Percentiles rank a stretch among this genome's conserved stretches.
These are phyloP conservation scores for Antrodiella citrinella DNA, from an alignment of 768 basidiomycete genomes.

Conservation along the genomic window DNA sequence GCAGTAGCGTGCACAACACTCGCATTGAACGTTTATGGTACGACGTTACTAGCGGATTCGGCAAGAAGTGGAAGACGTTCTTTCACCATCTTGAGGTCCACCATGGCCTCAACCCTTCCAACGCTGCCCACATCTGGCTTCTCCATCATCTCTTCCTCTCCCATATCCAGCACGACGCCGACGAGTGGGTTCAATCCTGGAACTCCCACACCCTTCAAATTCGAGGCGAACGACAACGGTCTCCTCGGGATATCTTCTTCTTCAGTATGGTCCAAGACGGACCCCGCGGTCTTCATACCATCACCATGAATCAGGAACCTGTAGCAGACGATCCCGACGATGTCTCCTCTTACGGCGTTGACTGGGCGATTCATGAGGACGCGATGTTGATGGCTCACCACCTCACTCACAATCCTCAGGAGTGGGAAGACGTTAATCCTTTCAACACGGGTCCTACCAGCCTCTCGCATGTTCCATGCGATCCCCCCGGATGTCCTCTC, in stretches of 20 bases:
- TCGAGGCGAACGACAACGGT: neutral
- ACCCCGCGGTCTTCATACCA: slow-evolving; percentile 16
- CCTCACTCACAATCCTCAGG: slow-evolving; percentile 5
- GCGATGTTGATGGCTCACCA: slow-evolving; percentile 11
- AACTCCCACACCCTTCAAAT: slow-evolving; percentile 25
- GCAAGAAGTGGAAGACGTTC: slow-evolving; percentile 35
- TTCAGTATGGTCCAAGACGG: slow-evolving; percentile 27
- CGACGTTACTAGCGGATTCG: slow-evolving; percentile 28
- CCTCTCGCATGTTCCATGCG: slow-evolving; percentile 10
- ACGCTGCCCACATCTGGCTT: slow-evolving; percentile 30
- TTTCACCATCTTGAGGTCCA: slow-evolving; percentile 37
- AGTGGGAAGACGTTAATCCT: slow-evolving; percentile 3
- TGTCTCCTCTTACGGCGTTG: slow-evolving; percentile 12
- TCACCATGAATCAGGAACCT: neutral
- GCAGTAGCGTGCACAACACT: slow-evolving; percentile 33
- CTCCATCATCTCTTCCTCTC: slow-evolving; percentile 30
- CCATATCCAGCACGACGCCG: slow-evolving; percentile 23
- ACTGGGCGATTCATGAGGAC: slow-evolving; percentile 14
- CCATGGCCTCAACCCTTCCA: slow-evolving; percentile 19
- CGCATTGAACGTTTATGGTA: slow-evolving; percentile 33
- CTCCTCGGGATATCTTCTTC: slow-evolving; percentile 23
- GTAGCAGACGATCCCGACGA: slow-evolving; percentile 4
- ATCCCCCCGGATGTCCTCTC: slow-evolving; percentile 11
- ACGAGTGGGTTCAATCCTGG: slow-evolving; percentile 26
- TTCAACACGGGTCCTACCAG: slow-evolving; percentile 2